Evolutionary conservation across 2,329 filamentous ascomycete species (phyloP).

Genomic region (Pseudogymnoascus sp.): DNA sequence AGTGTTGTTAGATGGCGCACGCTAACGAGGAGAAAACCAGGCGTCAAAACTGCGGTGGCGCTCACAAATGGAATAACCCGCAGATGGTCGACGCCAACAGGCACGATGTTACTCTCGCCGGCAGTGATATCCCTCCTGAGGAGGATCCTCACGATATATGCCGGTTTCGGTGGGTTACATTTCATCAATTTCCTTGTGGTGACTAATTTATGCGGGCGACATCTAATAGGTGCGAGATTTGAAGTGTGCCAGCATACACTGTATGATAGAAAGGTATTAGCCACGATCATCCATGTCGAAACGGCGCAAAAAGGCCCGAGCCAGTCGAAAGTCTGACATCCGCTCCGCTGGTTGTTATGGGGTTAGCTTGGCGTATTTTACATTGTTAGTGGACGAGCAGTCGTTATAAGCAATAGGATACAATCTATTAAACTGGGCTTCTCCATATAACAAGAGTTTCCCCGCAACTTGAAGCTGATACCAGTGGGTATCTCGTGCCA

Average conservation of each 20-base stretch:
- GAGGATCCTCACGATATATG: not conserved
- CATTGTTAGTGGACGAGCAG: not conserved
- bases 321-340: not conserved
- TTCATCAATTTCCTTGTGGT: not conserved
- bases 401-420: not conserved
- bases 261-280: not conserved
- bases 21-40: not conserved
- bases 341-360: not conserved
- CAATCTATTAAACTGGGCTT: not conserved
- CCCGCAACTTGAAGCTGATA: slow-evolving; percentile 4
- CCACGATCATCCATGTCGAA: not conserved
- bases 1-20: not conserved
- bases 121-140: not conserved
- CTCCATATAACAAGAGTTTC: slow-evolving; percentile 7
- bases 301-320: not conserved
- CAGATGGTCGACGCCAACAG: not conserved
- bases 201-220: not conserved
- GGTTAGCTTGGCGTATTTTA: not conserved
- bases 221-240: slow-evolving; percentile 1
- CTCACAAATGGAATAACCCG: too few relatives aligned
- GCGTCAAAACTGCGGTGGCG: not conserved
- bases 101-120: slow-evolving; percentile 3
- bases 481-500: not conserved
- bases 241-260: not conserved
- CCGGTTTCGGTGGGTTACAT: slow-evolving; percentile 2